Percentiles rank a stretch among this genome's conserved stretches.
Evolutionary conservation across 257 asterid genomes (phyloP).

Genomic region (Solanum lignicaule): DNA sequence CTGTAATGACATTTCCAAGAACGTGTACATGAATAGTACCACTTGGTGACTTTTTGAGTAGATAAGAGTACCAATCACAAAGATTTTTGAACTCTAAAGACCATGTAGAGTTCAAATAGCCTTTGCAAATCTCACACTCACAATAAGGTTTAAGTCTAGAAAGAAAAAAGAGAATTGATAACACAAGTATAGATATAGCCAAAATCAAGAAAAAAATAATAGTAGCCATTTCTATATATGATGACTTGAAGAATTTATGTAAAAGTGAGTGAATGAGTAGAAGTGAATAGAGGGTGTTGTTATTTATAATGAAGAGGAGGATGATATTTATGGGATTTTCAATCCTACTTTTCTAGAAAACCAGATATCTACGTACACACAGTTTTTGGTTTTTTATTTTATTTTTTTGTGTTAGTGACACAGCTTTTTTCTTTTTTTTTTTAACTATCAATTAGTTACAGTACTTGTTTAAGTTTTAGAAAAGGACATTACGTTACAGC

Average conservation of each 20-base stretch:
- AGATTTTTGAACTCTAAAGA: slow-evolving; percentile 37
- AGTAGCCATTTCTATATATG: slow-evolving; percentile 12
- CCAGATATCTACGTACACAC: background rate
- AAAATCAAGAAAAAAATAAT: slow-evolving; percentile 15
- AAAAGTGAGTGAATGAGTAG: background rate
- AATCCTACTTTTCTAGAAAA: background rate
- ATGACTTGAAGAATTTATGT: background rate
- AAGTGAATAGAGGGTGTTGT: background rate
- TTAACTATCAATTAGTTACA: background rate
- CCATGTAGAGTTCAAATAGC: slow-evolving; percentile 48
- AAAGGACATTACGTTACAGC: background rate
- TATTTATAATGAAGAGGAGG: background rate
- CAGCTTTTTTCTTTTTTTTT: background rate
- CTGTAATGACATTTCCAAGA: slow-evolving; percentile 48
- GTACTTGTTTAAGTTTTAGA: background rate
- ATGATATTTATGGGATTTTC: background rate
- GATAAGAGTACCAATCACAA: slow-evolving; percentile 78
- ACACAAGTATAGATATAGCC: background rate
- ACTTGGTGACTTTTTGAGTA: slow-evolving; percentile 38
- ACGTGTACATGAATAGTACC: slow-evolving; percentile 71
- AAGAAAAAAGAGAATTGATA: slow-evolving; percentile 8
- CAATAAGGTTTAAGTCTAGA: slow-evolving; percentile 42
- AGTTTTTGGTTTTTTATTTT: background rate
- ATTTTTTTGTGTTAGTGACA: background rate
- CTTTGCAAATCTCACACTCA: slow-evolving; percentile 47